phyloP scores from a whole-genome alignment of 257 asterid species.

The Echium plantagineum region DNA sequence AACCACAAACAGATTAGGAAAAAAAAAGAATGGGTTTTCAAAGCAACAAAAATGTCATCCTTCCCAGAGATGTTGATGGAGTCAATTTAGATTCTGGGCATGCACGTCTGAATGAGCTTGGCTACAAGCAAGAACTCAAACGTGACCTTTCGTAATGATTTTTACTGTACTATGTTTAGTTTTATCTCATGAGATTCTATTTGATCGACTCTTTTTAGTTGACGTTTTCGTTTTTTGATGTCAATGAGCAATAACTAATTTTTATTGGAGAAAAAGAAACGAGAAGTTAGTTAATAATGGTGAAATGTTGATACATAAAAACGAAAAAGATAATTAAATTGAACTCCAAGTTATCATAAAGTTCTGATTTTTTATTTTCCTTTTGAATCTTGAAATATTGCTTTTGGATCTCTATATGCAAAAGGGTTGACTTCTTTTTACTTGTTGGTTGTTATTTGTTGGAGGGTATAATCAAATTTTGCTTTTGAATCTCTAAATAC shows the following conservation, averaged over 20 bases:
- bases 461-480: conserved; percentile 56
- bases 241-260: too few species aligned
- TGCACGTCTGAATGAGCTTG: conserved; percentile 77
- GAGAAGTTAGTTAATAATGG: too few species aligned
- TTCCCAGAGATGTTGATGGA: background rate
- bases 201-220: background rate
- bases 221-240: too few species aligned
- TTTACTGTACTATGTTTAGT: background rate
- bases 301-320: too few species aligned
- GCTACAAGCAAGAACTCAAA: conserved; percentile 98
- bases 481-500: background rate
- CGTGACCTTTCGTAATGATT: conserved; percentile 85
- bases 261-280: too few species aligned
- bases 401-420: background rate
- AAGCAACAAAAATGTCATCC: background rate
- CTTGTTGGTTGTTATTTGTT: background rate
- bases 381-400: too few species aligned
- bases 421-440: background rate
- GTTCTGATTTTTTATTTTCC: too few species aligned
- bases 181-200: conserved; percentile 3
- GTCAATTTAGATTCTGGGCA: conserved; percentile 54
- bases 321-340: too few species aligned
- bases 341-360: too few species aligned
- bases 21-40: too few species aligned
- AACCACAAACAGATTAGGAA: too few species aligned